phyloP scores from a whole-genome alignment of 305 asterid genomes.

The Plantago lanceolata region DNA sequence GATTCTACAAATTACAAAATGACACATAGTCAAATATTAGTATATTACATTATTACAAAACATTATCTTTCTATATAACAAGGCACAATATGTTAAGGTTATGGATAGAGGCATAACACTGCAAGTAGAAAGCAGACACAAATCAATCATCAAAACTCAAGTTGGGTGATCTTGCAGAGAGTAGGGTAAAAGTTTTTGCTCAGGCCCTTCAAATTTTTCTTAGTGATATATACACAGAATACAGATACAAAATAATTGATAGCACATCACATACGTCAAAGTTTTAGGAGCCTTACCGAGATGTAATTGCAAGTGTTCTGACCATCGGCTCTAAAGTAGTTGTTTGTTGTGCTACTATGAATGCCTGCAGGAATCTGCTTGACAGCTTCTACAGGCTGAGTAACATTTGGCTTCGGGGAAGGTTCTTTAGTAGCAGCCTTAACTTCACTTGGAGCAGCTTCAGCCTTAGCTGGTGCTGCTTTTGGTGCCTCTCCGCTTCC shows the following conservation, averaged over 20 bases:
- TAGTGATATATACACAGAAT: too few relatives aligned
- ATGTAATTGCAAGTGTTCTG: slow-evolving; percentile 58
- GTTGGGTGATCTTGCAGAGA: background rate
- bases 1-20: too few relatives aligned
- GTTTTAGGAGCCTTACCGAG: slow-evolving; percentile 37
- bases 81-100: too few relatives aligned
- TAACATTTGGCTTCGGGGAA: slow-evolving; percentile 38
- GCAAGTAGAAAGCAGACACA: too few relatives aligned
- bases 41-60: too few relatives aligned
- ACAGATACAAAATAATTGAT: background rate
- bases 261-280: slow-evolving; percentile 4
- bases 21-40: too few relatives aligned
- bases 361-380: slow-evolving; percentile 71
- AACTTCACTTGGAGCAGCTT: slow-evolving; percentile 36
- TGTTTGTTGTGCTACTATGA: slow-evolving; percentile 50
- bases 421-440: slow-evolving; percentile 35
- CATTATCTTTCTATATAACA: too few relatives aligned
- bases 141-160: background rate
- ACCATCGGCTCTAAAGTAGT: slow-evolving; percentile 53
- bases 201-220: background rate
- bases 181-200: background rate
- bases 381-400: slow-evolving; percentile 42
- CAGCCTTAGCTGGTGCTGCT: slow-evolving; percentile 35
- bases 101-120: too few relatives aligned
- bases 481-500: slow-evolving; percentile 59